Evolutionary conservation across 2,329 filamentous ascomycete species (phyloP).

Genomic region (Microsporum canis): DNA sequence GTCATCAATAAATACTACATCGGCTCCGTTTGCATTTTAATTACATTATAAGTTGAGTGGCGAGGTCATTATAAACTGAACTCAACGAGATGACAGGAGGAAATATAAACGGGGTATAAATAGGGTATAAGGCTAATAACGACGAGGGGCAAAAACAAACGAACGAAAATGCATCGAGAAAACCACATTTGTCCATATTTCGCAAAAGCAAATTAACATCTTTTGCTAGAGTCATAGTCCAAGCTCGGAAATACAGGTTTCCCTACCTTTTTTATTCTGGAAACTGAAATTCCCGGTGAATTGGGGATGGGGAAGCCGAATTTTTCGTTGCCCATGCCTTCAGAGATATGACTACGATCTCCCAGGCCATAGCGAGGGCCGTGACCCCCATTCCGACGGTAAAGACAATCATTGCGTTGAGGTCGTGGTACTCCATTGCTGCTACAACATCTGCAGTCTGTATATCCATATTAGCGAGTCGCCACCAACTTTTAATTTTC

Average conservation of each 20-base stretch:
- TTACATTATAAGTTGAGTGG: not conserved
- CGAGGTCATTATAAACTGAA: not conserved
- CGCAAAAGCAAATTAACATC: not conserved
- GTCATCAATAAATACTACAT: no score
- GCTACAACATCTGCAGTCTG: conserved; percentile 64
- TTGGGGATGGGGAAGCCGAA: conserved; percentile 16
- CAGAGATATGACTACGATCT: conserved; percentile 62
- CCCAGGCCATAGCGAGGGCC: conserved; percentile 75
- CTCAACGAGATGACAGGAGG: not conserved
- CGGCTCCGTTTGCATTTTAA: not conserved
- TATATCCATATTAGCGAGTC: not conserved
- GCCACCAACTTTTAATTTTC: not conserved
- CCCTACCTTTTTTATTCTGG: not conserved
- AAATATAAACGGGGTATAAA: not conserved
- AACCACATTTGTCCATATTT: not conserved
- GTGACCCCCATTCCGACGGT: conserved; percentile 77
- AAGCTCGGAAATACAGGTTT: not conserved
- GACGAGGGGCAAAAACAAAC: not conserved
- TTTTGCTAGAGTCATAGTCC: not conserved
- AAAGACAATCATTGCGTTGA: conserved; percentile 90
- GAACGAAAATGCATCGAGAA: not conserved
- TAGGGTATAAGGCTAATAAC: conserved; percentile 1
- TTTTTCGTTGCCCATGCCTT: conserved; percentile 69
- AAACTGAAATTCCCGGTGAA: not conserved
- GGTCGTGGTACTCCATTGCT: conserved; percentile 61